Evolutionary conservation across 805 yeast species (phyloP).

Genomic region (Cyberlindnera maclurae): DNA sequence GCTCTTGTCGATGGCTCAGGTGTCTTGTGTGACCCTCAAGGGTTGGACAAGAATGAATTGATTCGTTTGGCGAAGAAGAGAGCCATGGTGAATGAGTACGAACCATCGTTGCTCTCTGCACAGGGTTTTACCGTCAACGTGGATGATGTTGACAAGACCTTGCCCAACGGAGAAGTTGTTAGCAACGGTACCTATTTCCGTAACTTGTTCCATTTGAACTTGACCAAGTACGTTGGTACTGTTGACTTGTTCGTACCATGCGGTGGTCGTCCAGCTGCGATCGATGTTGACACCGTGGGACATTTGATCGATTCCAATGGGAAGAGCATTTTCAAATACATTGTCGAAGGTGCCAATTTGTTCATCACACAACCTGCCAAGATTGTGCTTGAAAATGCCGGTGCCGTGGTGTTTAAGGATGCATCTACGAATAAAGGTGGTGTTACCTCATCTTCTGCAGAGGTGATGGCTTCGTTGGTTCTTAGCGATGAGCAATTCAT

Average conservation of each 20-base stretch:
- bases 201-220: constrained; percentile 77
- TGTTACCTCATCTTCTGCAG: constrained; percentile 93
- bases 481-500: constrained; percentile 81
- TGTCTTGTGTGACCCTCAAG: constrained; percentile 86
- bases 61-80: constrained; percentile 71
- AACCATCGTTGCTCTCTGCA: constrained; percentile 55
- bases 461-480: constrained; percentile 89
- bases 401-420: constrained; percentile 84
- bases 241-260: constrained; percentile 92
- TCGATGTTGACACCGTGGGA: constrained; percentile 77
- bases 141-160: constrained; percentile 70
- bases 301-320: constrained; percentile 68
- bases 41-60: constrained; percentile 76
- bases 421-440: constrained; percentile 98
- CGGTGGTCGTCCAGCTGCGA: constrained; percentile 97
- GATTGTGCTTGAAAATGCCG: constrained; percentile 76
- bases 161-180: constrained; percentile 69
- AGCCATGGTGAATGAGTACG: constrained; percentile 64
- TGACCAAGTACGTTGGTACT: constrained; percentile 54
- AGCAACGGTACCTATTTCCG: constrained; percentile 86
- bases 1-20: constrained; percentile 95
- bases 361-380: constrained; percentile 94
- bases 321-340: constrained; percentile 69
- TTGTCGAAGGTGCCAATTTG: constrained; percentile 96
- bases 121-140: constrained; percentile 79